Conservation (phyloP, 2,329 filamentous ascomycete genomes). For the Sarocladium brachiariae region DNA sequence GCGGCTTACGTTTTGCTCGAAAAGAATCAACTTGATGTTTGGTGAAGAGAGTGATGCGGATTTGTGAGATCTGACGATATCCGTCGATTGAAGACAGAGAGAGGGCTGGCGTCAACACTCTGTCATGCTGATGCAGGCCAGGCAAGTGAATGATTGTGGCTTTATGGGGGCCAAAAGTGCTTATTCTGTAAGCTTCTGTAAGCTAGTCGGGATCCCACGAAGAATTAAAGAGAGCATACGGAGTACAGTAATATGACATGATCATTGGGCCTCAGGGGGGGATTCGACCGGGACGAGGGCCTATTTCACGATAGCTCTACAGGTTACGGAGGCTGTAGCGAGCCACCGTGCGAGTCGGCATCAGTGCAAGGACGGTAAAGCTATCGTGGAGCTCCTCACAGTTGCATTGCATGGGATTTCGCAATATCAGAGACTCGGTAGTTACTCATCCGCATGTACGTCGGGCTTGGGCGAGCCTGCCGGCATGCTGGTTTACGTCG, state of each 20-base stretch:
- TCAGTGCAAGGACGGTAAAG: background rate
- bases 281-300: too few species aligned
- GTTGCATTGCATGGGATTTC: background rate
- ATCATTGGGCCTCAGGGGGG: too few species aligned
- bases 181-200: background rate
- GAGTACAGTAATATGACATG: too few species aligned
- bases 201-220: too few species aligned
- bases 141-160: background rate
- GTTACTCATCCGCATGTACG: background rate
- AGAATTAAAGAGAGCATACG: too few species aligned
- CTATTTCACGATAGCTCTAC: too few species aligned
- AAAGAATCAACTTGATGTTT: background rate
- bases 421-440: background rate
- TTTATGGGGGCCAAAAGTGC: constrained; percentile 4
- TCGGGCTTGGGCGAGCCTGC: background rate
- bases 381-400: background rate
- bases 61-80: background rate
- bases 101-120: background rate
- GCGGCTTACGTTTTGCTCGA: background rate
- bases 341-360: too few species aligned
- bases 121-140: background rate
- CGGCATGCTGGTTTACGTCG: background rate
- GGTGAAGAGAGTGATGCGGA: background rate
- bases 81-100: background rate
- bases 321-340: too few species aligned